Percentiles rank a stretch among this genome's conserved stretches.
phyloP scores from a whole-genome alignment of 2,329 filamentous ascomycete genomes.

The Pseudohalonectria lignicola region DNA sequence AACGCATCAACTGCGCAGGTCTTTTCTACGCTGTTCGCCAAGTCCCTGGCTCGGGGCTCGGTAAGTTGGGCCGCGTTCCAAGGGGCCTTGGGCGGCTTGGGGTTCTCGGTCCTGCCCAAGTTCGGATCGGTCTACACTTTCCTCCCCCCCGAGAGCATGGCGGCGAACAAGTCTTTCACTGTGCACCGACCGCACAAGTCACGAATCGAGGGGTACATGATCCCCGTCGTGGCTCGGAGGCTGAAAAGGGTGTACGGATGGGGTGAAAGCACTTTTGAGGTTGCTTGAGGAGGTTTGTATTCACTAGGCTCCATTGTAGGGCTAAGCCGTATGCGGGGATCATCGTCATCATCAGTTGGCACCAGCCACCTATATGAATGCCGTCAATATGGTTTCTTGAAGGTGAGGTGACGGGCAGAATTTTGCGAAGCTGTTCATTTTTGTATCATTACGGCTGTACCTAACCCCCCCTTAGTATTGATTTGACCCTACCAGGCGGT shows the following conservation, averaged over 20 bases:
- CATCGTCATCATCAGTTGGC: too few species aligned
- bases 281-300: too few species aligned
- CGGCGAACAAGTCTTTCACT: conserved; percentile 16
- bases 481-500: too few species aligned
- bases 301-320: too few species aligned
- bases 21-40: conserved; percentile 24
- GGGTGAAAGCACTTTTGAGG: conserved; percentile 19
- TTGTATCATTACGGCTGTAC: too few species aligned
- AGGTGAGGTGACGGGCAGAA: too few species aligned
- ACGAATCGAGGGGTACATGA: conserved; percentile 19
- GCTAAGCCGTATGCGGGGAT: too few species aligned
- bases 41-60: conserved; percentile 16
- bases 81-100: conserved; percentile 26
- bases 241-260: conserved; percentile 24
- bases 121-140: conserved; percentile 31
- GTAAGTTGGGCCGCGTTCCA: conserved; percentile 26
- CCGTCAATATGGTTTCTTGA: too few species aligned
- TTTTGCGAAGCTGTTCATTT: too few species aligned
- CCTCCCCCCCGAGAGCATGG: conserved; percentile 15
- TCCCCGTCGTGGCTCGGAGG: conserved; percentile 16
- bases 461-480: too few species aligned
- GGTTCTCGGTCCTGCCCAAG: conserved; percentile 27
- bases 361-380: too few species aligned
- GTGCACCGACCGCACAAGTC: conserved; percentile 25
- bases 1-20: conserved; percentile 22